Conservation (phyloP, 116 monocot species). For the Cymodocea nodosa region DNA sequence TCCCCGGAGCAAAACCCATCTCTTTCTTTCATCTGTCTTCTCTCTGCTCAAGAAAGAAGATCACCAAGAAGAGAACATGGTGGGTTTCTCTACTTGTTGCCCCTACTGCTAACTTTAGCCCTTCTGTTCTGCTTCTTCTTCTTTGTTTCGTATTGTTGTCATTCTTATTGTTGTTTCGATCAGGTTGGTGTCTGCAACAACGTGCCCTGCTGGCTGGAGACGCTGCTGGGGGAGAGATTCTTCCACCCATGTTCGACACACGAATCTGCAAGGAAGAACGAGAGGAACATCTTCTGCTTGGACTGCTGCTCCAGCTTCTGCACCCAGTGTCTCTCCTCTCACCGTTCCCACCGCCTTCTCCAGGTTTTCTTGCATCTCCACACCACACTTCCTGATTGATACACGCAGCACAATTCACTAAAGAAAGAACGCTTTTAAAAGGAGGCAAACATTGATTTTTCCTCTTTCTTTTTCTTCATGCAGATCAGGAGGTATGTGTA, state of each 20-base stretch:
- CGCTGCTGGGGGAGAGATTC: constrained; percentile 35
- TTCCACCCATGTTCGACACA: constrained; percentile 41
- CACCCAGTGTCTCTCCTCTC: constrained; percentile 46
- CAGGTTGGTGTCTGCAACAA: constrained; percentile 7
- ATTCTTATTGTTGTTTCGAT: not conserved
- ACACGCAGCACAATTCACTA: not conserved
- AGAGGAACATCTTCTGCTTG: constrained; percentile 72
- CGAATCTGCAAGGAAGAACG: constrained; percentile 56
- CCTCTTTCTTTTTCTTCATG: not conserved
- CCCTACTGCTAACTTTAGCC: not conserved
- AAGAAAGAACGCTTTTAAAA: not conserved
- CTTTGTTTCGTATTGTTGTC: not conserved
- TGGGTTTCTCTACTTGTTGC: no score
- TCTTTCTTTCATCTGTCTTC: no score
- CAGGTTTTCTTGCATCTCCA: constrained; percentile 19
- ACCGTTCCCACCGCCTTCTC: constrained; percentile 52
- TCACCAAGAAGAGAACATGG: no score
- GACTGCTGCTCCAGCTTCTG: constrained; percentile 68
- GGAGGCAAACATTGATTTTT: not conserved
- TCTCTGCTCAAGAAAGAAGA: no score
- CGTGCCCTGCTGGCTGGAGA: constrained; percentile 44
- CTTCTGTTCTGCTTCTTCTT: not conserved
- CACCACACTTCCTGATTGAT: not conserved
- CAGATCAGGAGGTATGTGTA: constrained; percentile 76
- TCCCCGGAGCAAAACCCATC: no score